Conservation (phyloP, 179 eudicot species). For the Amaranthus tricolor region DNA sequence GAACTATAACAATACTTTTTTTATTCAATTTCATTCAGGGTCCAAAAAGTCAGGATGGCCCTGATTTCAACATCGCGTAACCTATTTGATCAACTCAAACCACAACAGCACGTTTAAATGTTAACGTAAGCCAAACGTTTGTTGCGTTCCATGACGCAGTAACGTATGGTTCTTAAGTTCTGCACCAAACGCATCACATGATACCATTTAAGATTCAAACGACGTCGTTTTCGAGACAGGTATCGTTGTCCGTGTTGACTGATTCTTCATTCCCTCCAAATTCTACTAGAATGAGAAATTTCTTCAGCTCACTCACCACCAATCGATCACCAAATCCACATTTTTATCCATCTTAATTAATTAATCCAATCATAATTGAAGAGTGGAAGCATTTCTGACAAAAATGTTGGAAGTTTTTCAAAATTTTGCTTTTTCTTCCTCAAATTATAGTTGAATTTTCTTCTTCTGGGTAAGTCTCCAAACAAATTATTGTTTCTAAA, state of each 20-base stretch:
- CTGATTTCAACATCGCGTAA: too few species aligned
- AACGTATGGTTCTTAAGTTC: too few species aligned
- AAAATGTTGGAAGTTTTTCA: neutral
- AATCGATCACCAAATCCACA: neutral
- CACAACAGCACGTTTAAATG: neutral
- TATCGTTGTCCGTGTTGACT: neutral
- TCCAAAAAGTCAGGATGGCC: too few species aligned
- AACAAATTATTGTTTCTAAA: conserved; percentile 2
- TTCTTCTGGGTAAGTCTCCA: conserved; percentile 9
- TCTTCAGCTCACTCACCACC: neutral
- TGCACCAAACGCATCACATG: too few species aligned
- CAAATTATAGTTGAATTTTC: neutral
- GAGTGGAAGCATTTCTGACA: neutral
- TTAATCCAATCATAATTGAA: neutral
- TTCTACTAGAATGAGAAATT: too few species aligned
- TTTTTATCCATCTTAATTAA: conserved; percentile 7
- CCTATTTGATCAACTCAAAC: neutral
- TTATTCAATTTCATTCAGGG: too few species aligned
- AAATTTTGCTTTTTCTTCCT: neutral
- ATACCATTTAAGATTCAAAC: too few species aligned
- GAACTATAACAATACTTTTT: too few species aligned
- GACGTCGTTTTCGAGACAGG: neutral
- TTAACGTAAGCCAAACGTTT: neutral
- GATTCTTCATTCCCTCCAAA: conserved; percentile 10
- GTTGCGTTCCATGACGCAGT: neutral